Percentiles rank a stretch among this genome's conserved stretches.
Evolutionary conservation across 352 stramenopile genomes (phyloP).

Genomic region (Globisporangium uncinulatum): DNA sequence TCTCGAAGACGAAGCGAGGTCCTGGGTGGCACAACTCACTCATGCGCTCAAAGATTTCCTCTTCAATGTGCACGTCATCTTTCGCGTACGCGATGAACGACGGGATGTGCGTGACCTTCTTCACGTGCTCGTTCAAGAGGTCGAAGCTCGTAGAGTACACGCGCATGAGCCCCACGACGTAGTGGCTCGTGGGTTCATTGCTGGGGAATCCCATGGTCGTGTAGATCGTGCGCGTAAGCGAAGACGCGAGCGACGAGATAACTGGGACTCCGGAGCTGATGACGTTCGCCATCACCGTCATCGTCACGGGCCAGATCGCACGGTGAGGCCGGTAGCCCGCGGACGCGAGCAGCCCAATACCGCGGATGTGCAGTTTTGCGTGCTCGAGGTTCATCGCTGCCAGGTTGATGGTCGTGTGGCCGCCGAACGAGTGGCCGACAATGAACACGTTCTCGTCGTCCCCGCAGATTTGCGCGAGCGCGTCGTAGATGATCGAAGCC

Average conservation of each 20-base stretch:
- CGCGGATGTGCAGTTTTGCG: constrained; percentile 29
- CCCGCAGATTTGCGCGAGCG: constrained; percentile 27
- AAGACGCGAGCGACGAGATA: constrained; percentile 4
- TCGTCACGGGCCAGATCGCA: constrained; percentile 18
- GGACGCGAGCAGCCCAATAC: constrained; percentile 41
- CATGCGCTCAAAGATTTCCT: constrained; percentile 34
- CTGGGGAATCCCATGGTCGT: constrained; percentile 9
- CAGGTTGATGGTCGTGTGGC: constrained; percentile 35
- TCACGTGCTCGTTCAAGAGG: constrained; percentile 26
- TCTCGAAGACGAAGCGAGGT: constrained; percentile 37
- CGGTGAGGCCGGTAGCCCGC: constrained; percentile 47
- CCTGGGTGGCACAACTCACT: constrained; percentile 30
- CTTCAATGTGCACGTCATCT: constrained; percentile 58
- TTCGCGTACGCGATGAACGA: constrained; percentile 50
- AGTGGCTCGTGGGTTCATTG: constrained; percentile 26
- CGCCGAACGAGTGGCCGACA: constrained; percentile 10
- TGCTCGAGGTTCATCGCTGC: constrained; percentile 29
- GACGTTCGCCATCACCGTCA: constrained; percentile 11
- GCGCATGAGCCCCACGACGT: constrained; percentile 46
- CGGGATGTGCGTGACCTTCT: constrained; percentile 23
- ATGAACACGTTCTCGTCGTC: constrained; percentile 11
- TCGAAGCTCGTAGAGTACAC: constrained; percentile 43
- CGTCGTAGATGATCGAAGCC: constrained; percentile 34
- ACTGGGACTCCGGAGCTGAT: constrained; percentile 13
- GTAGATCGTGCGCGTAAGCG: constrained; percentile 14